These are phyloP conservation scores for Tricholoma hemisulphureum DNA, from an alignment of 768 basidiomycete genomes.

Conservation along the genomic window DNA sequence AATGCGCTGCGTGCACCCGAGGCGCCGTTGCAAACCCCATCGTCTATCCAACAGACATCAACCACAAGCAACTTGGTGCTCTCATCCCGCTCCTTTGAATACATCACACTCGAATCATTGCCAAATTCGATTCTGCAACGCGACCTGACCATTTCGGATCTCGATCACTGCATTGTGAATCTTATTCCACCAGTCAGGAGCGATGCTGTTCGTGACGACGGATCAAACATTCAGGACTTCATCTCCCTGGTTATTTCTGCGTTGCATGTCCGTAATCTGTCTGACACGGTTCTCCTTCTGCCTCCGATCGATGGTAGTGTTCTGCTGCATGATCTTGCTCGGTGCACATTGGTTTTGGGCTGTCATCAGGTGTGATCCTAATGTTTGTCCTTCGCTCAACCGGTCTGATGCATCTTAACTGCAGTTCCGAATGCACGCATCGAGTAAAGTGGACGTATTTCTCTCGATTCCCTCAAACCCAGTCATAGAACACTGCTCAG, in stretches of 20 bases:
- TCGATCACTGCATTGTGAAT: constrained; percentile 71
- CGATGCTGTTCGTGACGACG: constrained; percentile 1
- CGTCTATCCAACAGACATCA: not conserved
- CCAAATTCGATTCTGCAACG: constrained; percentile 35
- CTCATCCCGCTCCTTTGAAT: constrained; percentile 42
- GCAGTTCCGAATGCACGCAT: constrained; percentile 88
- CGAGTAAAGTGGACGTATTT: constrained; percentile 60
- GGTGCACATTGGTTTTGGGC: constrained; percentile 65
- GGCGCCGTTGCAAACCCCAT: not conserved
- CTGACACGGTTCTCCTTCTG: constrained; percentile 61
- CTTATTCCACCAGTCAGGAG: constrained; percentile 36
- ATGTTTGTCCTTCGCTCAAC: not conserved
- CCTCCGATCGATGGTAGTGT: constrained; percentile 70
- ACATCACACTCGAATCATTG: constrained; percentile 47
- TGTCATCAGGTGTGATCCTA: constrained; percentile 70
- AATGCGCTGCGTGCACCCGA: not conserved
- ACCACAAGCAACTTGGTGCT: constrained; percentile 40
- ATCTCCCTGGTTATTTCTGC: constrained; percentile 42
- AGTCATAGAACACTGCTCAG: constrained; percentile 72
- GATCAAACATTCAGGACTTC: constrained; percentile 3
- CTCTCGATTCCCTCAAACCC: constrained; percentile 69
- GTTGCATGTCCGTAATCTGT: constrained; percentile 62
- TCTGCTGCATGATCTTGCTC: constrained; percentile 60
- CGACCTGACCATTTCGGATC: constrained; percentile 64
- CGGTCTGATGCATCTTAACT: not conserved